phyloP scores from a whole-genome alignment of 2,329 filamentous ascomycete genomes.

The Didymella sp. region DNA sequence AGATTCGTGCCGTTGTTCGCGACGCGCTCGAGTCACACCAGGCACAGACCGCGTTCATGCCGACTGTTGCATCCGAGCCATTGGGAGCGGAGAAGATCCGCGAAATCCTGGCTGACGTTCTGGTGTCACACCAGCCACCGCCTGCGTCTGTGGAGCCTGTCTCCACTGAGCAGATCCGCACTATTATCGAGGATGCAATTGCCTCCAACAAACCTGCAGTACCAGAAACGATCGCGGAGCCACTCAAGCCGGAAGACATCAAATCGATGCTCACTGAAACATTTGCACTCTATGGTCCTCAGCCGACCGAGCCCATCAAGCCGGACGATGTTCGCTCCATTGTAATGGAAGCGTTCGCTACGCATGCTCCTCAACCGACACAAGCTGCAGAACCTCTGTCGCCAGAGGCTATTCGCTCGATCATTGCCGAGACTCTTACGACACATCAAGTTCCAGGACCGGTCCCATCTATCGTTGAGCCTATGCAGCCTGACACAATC shows the following conservation, averaged over 20 bases:
- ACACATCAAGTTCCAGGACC: conserved; percentile 32
- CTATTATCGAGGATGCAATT: conserved; percentile 69
- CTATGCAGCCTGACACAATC: conserved; percentile 44
- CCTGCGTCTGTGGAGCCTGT: conserved; percentile 36
- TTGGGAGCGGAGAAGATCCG: conserved; percentile 74
- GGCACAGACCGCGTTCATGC: conserved; percentile 37
- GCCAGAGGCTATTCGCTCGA: conserved; percentile 36
- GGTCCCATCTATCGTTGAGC: conserved; percentile 29
- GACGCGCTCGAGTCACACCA: conserved; percentile 67
- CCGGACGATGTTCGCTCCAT: conserved; percentile 40
- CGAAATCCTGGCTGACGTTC: conserved; percentile 65
- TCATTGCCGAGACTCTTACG: conserved; percentile 38
- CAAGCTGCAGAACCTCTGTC: conserved; percentile 28
- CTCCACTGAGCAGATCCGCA: conserved; percentile 74
- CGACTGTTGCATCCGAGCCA: conserved; percentile 37
- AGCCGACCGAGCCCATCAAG: conserved; percentile 52
- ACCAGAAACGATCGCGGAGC: conserved; percentile 25
- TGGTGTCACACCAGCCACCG: conserved; percentile 57
- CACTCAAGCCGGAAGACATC: conserved; percentile 40
- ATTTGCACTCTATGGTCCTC: conserved; percentile 27
- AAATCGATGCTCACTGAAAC: conserved; percentile 37
- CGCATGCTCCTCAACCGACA: conserved; percentile 36
- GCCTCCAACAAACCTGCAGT: conserved; percentile 49
- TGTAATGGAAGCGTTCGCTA: conserved; percentile 66
- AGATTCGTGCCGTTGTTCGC: conserved; percentile 67